Evolutionary conservation across 2,329 filamentous ascomycete species (phyloP), one percentile per base, ranked within the genome.

Genomic region (Botrytis cinerea): DNA sequence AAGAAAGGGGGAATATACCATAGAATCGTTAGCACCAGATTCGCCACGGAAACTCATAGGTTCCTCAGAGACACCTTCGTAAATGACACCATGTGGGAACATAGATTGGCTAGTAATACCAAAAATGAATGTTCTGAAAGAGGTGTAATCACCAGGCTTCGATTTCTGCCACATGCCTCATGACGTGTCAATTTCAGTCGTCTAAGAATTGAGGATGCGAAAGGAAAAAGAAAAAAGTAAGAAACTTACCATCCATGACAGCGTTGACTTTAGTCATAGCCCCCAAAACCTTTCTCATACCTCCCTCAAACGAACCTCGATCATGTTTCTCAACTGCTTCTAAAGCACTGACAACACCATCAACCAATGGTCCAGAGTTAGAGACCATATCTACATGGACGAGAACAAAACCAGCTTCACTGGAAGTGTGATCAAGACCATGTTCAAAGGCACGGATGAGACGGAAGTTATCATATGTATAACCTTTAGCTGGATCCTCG

Each of bases 341-440:
- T 38, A 97, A 86, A 69, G 91, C 88, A 70, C 89, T 86, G 64
- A 93, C 86, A 5, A 90, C 89, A 46, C 93, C 93, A 60, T 89
- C 87, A 64, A 98, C 90, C 1, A 98, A 86, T 0, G 90, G 88
- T 0, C 92, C 92, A 0, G 94, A 95, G 82, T 97, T 90, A 81
- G 91, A 91, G 68, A 97, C 95, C 95, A 98, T 98, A 83, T 97
- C 94, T 70, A 98, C 91, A 82, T 98, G 95, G 7, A 96, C 95
- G 20, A 98, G 88, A n/a, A 98, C 94, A 81, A 98, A 98, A 68
- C 95, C 95, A 0, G 95, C 95, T 82, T 98, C 95, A 12, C 94
- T 97, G 4, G 93, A 97, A 46, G 87, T 87, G 0, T 93, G 93
- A 81, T 98, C 93, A 14, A 97, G 89, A 22, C 95, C 95, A 78